A percentile compares a stretch with the other conserved stretches of the same genome.
These are phyloP conservation scores for Fusarium praegraminearum DNA, from an alignment of 2,329 filamentous ascomycete genomes.

Conservation along the genomic window DNA sequence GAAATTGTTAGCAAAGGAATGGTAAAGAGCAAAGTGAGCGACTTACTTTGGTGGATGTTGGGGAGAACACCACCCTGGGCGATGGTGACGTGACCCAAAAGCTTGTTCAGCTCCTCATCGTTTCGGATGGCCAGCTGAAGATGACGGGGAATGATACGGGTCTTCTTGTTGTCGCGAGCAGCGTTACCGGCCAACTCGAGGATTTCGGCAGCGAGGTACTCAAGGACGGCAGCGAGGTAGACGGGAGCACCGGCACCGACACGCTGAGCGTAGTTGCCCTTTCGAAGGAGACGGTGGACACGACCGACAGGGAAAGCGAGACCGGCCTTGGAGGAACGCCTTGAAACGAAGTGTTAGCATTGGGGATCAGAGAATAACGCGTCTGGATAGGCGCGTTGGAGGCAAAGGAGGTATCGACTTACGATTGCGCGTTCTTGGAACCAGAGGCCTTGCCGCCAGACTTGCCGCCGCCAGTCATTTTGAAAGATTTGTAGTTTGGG, in stretches of 20 bases:
- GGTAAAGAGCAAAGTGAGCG: background rate
- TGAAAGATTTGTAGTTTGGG: conserved; percentile 63
- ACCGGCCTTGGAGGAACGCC: conserved; percentile 98
- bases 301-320: conserved; percentile 98
- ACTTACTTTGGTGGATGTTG: conserved; percentile 97
- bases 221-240: conserved; percentile 96
- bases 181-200: conserved; percentile 99
- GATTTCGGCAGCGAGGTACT: conserved; percentile 98
- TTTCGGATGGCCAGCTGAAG: conserved; percentile 99
- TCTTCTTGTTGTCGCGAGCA: conserved; percentile 99
- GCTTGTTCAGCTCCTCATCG: conserved; percentile 99
- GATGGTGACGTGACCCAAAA: conserved; percentile 94
- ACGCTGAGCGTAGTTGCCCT: conserved; percentile 99
- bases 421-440: conserved; percentile 99
- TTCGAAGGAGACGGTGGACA: conserved; percentile 98
- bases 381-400: conserved; percentile 10
- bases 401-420: conserved; percentile 57
- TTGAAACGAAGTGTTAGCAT: conserved; percentile 55
- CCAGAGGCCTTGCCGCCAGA: conserved; percentile 99
- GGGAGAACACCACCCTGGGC: conserved; percentile 96
- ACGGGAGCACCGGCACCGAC: conserved; percentile 98
- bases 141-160: conserved; percentile 99
- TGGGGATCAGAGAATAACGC: conserved; percentile 1
- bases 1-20: conserved; percentile 53
- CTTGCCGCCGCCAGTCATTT: conserved; percentile 99